A percentile compares a stretch with the other conserved stretches of the same genome.
phyloP scores from a whole-genome alignment of 202 grass and related monocot species.

The Dendrocalamus latiflorus region DNA sequence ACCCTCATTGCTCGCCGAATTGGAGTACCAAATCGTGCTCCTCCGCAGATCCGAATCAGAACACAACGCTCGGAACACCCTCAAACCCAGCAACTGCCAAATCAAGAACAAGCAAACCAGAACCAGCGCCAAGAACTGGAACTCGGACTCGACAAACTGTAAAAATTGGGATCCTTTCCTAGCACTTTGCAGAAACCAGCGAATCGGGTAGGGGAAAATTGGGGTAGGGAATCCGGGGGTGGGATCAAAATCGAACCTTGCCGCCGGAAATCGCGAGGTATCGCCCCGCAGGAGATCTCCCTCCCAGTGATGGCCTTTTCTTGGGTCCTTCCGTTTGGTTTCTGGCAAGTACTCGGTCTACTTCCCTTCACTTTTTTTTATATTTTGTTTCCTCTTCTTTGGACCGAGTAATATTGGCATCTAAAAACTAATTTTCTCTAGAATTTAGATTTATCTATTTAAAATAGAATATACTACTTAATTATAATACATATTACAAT shows the following conservation, averaged over 20 bases:
- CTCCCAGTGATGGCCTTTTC: constrained; percentile 27
- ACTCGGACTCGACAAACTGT: no score
- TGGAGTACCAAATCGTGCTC: neutral
- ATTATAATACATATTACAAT: no score
- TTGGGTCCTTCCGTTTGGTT: constrained; percentile 35
- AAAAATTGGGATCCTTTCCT: constrained; percentile 17
- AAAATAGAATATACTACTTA: no score
- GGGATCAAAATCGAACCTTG: constrained; percentile 63
- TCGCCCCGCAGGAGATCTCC: constrained; percentile 33
- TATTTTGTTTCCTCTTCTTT: no score
- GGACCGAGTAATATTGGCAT: no score
- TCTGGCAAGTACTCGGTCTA: constrained; percentile 15
- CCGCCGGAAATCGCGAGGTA: constrained; percentile 39
- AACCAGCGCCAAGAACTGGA: constrained; percentile 13
- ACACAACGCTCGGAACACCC: neutral
- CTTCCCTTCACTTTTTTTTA: neutral
- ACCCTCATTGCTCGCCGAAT: constrained; percentile 22
- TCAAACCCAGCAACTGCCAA: neutral
- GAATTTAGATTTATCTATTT: no score
- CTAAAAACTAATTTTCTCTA: no score
- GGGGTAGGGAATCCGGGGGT: neutral
- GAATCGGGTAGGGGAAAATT: neutral
- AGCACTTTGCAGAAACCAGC: neutral
- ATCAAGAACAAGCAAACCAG: neutral
- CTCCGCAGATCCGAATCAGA: constrained; percentile 8